A percentile compares a stretch with the other conserved stretches of the same genome.
Evolutionary conservation across 2,329 filamentous ascomycete species (phyloP).

Genomic region (Aspergillus niger): DNA sequence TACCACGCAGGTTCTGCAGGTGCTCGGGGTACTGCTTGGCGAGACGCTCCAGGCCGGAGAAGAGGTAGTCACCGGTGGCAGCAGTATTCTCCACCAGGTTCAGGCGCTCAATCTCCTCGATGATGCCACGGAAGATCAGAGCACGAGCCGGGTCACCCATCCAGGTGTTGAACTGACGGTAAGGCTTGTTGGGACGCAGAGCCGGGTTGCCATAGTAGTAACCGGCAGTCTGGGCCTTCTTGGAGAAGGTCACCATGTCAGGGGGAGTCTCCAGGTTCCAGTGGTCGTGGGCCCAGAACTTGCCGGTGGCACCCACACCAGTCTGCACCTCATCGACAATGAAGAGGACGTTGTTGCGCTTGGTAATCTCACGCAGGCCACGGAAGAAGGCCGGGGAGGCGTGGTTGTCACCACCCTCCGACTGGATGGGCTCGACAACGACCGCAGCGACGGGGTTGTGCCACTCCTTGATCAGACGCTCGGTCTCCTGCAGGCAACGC

Average conservation of each 20-base stretch:
- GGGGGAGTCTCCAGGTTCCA: constrained; percentile 79
- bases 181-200: constrained; percentile 85
- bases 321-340: constrained; percentile 96
- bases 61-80: constrained; percentile 76
- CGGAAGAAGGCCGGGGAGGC: constrained; percentile 85
- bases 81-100: constrained; percentile 81
- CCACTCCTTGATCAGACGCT: constrained; percentile 76
- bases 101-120: constrained; percentile 74
- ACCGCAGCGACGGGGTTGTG: constrained; percentile 79
- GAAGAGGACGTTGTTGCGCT: constrained; percentile 67
- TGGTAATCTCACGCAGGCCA: constrained; percentile 76
- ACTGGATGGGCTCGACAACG: constrained; percentile 87
- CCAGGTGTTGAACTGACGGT: constrained; percentile 97
- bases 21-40: constrained; percentile 71
- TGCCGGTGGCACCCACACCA: constrained; percentile 86
- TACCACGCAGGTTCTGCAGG: constrained; percentile 81
- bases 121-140: constrained; percentile 82
- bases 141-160: constrained; percentile 89
- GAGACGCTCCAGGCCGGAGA: constrained; percentile 66
- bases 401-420: constrained; percentile 93
- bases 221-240: constrained; percentile 91
- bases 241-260: constrained; percentile 93
- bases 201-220: constrained; percentile 85
- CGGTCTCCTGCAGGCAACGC: constrained; percentile 78
- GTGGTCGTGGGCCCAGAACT: constrained; percentile 97